These are phyloP conservation scores for Hyaloscypha hepaticicola DNA, from an alignment of 495 filamentous ascomycete genomes.

Conservation along the genomic window DNA sequence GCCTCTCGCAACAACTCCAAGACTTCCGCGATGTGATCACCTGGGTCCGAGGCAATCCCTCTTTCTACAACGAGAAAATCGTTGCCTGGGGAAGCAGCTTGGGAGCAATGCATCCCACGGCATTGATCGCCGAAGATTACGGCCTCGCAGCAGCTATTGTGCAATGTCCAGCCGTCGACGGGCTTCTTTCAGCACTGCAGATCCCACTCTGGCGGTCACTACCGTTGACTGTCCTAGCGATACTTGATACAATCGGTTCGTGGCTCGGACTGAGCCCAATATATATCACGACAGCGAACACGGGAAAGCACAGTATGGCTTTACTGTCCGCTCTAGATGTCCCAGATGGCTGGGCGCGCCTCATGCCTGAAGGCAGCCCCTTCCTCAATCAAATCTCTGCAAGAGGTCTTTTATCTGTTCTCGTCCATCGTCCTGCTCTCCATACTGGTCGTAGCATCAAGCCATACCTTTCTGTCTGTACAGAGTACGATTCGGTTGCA, in stretches of 20 bases:
- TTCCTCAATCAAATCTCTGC: background rate
- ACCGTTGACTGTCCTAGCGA: background rate
- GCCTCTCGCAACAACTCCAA: background rate
- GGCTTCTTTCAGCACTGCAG: background rate
- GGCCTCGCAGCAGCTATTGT: background rate
- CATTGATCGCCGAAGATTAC: background rate
- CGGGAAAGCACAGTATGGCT: background rate
- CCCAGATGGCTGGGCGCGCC: background rate
- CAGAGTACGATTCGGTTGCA: background rate
- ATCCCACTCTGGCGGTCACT: background rate
- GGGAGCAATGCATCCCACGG: background rate
- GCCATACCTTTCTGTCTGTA: background rate
- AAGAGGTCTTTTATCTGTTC: background rate
- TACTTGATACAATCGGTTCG: background rate
- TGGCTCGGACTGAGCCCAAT: background rate
- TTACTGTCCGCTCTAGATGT: background rate
- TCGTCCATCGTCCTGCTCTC: background rate
- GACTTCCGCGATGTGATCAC: background rate
- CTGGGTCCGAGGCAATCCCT: background rate
- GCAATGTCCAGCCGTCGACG: background rate
- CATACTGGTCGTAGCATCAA: background rate
- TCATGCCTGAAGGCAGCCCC: background rate
- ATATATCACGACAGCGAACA: background rate
- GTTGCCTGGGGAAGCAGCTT: constrained; percentile 1
- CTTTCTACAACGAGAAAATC: background rate